Evolutionary conservation across 2,329 filamentous ascomycete species (phyloP).

Genomic region (Orbilia quercus): DNA sequence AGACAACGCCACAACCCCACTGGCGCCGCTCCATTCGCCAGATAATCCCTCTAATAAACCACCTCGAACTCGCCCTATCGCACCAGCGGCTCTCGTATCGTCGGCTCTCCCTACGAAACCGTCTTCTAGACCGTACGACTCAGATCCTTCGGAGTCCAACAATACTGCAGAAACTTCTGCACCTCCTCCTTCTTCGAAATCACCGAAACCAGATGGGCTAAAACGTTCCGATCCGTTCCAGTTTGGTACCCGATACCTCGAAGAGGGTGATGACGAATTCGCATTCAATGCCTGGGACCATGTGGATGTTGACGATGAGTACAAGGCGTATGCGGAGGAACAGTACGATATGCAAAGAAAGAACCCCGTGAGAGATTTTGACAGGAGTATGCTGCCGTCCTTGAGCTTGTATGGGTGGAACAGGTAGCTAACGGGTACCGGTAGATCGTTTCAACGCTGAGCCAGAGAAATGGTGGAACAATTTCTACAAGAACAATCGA

Average conservation of each 20-base stretch:
- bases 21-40: conserved; percentile 29
- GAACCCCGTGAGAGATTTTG: conserved; percentile 89
- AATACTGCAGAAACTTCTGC: not conserved
- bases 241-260: conserved; percentile 79
- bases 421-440: conserved; percentile 33
- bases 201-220: conserved; percentile 63
- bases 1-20: conserved; percentile 28
- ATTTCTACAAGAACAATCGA: conserved; percentile 98
- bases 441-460: conserved; percentile 84
- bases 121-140: conserved; percentile 27
- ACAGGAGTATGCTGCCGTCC: conserved; percentile 73
- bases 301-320: conserved; percentile 89
- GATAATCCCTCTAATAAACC: conserved; percentile 48
- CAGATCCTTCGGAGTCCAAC: conserved; percentile 3
- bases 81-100: conserved; percentile 40
- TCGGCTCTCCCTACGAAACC: conserved; percentile 44
- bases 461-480: conserved; percentile 96
- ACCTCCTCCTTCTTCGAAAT: conserved; percentile 6
- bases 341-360: conserved; percentile 88
- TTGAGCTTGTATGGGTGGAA: not conserved
- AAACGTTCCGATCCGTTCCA: conserved; percentile 94
- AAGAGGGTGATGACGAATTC: conserved; percentile 88
- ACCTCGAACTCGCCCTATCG: conserved; percentile 42
- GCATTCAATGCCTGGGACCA: conserved; percentile 99
- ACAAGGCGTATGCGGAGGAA: conserved; percentile 83